These are phyloP conservation scores for Rhodotorula taiwanensis DNA, from an alignment of 768 basidiomycete genomes.

Conservation along the genomic window DNA sequence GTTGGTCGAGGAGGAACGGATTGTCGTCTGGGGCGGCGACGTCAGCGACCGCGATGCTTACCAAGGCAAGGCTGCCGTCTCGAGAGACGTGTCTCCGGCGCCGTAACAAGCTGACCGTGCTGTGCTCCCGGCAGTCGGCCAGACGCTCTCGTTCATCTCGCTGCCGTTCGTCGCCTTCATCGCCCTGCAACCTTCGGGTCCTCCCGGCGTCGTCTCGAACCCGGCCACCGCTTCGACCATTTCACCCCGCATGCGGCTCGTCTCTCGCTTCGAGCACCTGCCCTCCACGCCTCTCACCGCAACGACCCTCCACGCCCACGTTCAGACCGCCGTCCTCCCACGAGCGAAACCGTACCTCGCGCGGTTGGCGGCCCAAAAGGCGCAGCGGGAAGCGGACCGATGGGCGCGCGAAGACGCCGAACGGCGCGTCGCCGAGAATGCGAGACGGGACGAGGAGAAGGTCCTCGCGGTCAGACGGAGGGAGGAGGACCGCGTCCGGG, in stretches of 20 bases:
- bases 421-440: constrained; percentile 63
- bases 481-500: constrained; percentile 45
- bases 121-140: constrained; percentile 36
- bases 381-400: constrained; percentile 51
- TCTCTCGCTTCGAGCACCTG: constrained; percentile 76
- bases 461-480: constrained; percentile 56
- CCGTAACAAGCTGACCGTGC: neutral
- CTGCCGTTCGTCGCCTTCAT: constrained; percentile 90
- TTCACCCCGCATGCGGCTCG: constrained; percentile 61
- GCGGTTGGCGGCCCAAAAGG: constrained; percentile 52
- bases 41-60: constrained; percentile 75
- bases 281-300: constrained; percentile 53
- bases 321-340: constrained; percentile 67
- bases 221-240: constrained; percentile 36
- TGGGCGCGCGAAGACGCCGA: constrained; percentile 65
- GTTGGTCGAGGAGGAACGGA: constrained; percentile 49
- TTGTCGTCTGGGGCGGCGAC: constrained; percentile 84
- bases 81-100: no score
- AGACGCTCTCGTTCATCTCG: constrained; percentile 65
- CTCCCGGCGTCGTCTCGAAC: constrained; percentile 43
- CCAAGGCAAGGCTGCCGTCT: constrained; percentile 52
- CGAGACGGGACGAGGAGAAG: constrained; percentile 60
- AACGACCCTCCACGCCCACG: constrained; percentile 57
- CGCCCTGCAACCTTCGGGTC: constrained; percentile 64
- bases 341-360: constrained; percentile 70